Evolutionary conservation across 768 basidiomycete species (phyloP).

Genomic region (Russula griseocarnosa): DNA sequence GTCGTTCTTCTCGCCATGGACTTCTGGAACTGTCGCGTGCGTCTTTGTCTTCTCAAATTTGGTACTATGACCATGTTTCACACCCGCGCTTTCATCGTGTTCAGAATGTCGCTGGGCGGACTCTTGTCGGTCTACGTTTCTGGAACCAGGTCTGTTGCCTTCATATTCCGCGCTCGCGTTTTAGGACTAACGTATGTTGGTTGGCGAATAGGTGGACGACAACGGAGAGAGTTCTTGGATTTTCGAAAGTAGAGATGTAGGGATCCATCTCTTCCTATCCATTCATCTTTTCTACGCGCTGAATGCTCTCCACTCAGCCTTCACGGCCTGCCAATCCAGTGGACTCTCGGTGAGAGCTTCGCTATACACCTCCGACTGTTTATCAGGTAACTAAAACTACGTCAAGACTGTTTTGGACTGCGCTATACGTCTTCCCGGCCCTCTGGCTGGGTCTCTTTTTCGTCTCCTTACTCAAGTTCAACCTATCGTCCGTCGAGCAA

Average conservation of each 20-base stretch:
- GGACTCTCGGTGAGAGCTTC: constrained; percentile 67
- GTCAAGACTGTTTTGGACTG: constrained; percentile 49
- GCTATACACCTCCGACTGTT: neutral
- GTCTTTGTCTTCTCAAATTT: constrained; percentile 28
- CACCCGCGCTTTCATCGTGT: neutral
- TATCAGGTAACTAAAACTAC: neutral
- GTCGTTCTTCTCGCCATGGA: constrained; percentile 94
- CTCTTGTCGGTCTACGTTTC: constrained; percentile 89
- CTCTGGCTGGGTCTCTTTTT: constrained; percentile 86
- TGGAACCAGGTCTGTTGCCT: constrained; percentile 80
- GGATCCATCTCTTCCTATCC: constrained; percentile 32
- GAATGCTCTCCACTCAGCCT: constrained; percentile 47
- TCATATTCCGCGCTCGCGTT: neutral
- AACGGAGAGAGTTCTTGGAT: constrained; percentile 97
- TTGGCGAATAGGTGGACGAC: constrained; percentile 65
- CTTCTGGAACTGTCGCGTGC: constrained; percentile 95
- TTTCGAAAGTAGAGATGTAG: constrained; percentile 92
- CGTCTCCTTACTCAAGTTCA: constrained; percentile 85
- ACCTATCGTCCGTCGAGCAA: constrained; percentile 61
- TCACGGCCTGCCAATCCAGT: constrained; percentile 83
- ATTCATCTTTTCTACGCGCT: constrained; percentile 2
- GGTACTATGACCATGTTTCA: neutral
- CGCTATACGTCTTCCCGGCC: constrained; percentile 83
- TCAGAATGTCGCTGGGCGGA: constrained; percentile 91
- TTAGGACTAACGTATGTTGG: constrained; percentile 29